Percentiles rank a stretch among this genome's conserved stretches.
phyloP scores from a whole-genome alignment of 2,329 filamentous ascomycete genomes.

The Colletotrichum melonis region DNA sequence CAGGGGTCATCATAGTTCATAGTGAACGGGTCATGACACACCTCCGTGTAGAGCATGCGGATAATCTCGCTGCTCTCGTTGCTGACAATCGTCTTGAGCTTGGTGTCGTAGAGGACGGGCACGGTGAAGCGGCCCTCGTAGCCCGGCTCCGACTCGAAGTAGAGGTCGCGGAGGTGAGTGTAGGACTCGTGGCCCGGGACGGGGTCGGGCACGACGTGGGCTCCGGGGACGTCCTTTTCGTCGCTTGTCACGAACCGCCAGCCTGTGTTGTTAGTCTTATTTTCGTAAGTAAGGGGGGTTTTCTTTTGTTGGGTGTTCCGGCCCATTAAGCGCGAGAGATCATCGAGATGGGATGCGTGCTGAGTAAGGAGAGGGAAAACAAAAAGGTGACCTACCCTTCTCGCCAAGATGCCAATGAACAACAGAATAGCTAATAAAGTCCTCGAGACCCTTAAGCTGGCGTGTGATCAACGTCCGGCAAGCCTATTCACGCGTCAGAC shows the following conservation, averaged over 20 bases:
- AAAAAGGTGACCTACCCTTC: slow-evolving; percentile 49
- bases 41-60: slow-evolving; percentile 83
- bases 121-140: slow-evolving; percentile 89
- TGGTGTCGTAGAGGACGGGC: slow-evolving; percentile 86
- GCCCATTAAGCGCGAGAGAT: too few species aligned
- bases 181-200: slow-evolving; percentile 77
- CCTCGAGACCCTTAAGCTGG: slow-evolving; percentile 91
- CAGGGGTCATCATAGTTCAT: too few species aligned
- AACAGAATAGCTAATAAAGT: slow-evolving; percentile 81
- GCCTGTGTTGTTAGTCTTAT: slow-evolving; percentile 56
- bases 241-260: slow-evolving; percentile 84
- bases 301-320: neutral
- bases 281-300: neutral
- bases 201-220: slow-evolving; percentile 75
- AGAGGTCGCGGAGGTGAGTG: slow-evolving; percentile 79
- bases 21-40: neutral
- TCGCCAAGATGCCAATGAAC: slow-evolving; percentile 91
- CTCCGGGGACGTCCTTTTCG: slow-evolving; percentile 61
- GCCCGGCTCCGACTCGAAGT: slow-evolving; percentile 78
- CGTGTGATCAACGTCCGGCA: slow-evolving; percentile 88
- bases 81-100: slow-evolving; percentile 81
- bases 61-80: slow-evolving; percentile 95
- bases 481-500: slow-evolving; percentile 56
- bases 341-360: neutral
- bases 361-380: neutral